These are phyloP conservation scores for Leucoagaricus sp. DNA, from an alignment of 1,284 basidiomycete species.

Conservation along the genomic window DNA sequence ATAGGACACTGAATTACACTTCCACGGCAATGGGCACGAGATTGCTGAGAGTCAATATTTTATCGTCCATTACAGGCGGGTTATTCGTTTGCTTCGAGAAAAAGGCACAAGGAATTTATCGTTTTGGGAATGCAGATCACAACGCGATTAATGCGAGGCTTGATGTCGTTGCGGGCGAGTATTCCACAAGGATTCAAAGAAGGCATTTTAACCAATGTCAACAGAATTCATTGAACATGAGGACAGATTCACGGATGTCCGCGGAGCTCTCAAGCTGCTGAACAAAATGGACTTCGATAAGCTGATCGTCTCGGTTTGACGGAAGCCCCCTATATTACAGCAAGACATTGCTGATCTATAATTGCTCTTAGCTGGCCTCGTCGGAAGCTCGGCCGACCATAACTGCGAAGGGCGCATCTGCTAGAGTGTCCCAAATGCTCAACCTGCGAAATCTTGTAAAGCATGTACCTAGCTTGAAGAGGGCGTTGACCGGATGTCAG, in stretches of 20 bases:
- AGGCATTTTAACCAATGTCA: neutral
- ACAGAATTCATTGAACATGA: conserved; percentile 74
- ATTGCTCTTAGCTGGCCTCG: conserved; percentile 52
- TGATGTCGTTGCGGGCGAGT: conserved; percentile 78
- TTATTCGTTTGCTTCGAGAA: neutral
- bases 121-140: conserved; percentile 42
- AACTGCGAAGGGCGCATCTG: conserved; percentile 63
- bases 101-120: too few species aligned
- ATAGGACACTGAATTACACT: conserved; percentile 74
- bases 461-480: conserved; percentile 60
- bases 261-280: conserved; percentile 67
- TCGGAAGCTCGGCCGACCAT: conserved; percentile 56
- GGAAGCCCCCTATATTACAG: neutral
- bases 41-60: conserved; percentile 76
- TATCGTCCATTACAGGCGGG: conserved; percentile 80
- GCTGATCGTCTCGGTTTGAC: conserved; percentile 69
- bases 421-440: conserved; percentile 76
- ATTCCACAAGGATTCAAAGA: neutral
- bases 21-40: conserved; percentile 87
- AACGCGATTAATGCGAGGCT: conserved; percentile 76
- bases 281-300: conserved; percentile 89
- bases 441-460: conserved; percentile 71
- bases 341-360: neutral
- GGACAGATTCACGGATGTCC: conserved; percentile 70
- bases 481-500: conserved; percentile 57